Conservation (phyloP, 1,139 yeast genomes). For the Geotrichum citri-aurantii region DNA sequence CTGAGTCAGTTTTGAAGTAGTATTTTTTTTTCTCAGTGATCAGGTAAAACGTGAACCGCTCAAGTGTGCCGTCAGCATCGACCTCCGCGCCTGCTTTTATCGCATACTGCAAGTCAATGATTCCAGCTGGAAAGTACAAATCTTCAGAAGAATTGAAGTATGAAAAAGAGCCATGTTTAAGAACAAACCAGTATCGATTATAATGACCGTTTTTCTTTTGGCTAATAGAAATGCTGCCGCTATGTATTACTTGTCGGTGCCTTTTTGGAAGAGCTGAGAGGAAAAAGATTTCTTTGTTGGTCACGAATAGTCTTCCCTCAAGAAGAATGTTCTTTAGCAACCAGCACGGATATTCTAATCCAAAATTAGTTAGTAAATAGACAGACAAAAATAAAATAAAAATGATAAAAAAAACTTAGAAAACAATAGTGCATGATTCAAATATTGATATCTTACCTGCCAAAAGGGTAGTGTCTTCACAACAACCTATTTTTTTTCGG, state of each 20-base stretch:
- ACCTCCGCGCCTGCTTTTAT: slow-evolving; percentile 57
- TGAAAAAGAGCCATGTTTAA: slow-evolving; percentile 62
- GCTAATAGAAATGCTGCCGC: slow-evolving; percentile 42
- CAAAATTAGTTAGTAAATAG: not conserved
- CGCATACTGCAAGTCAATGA: slow-evolving; percentile 66
- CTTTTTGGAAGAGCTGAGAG: slow-evolving; percentile 72
- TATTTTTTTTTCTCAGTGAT: slow-evolving; percentile 55
- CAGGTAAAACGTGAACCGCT: slow-evolving; percentile 27
- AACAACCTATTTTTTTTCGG: slow-evolving; percentile 26
- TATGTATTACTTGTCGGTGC: slow-evolving; percentile 39
- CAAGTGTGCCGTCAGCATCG: slow-evolving; percentile 30
- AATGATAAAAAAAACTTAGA: not conserved
- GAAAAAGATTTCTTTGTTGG: slow-evolving; percentile 58
- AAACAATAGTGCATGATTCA: not conserved
- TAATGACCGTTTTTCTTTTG: slow-evolving; percentile 29
- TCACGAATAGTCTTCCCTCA: slow-evolving; percentile 79
- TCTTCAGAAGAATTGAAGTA: slow-evolving; percentile 69
- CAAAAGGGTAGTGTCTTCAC: slow-evolving; percentile 26
- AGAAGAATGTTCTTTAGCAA: slow-evolving; percentile 70
- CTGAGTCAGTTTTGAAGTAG: slow-evolving; percentile 66
- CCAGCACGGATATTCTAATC: slow-evolving; percentile 61
- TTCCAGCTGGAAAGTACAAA: slow-evolving; percentile 70
- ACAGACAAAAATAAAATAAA: not conserved
- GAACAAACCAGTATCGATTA: slow-evolving; percentile 67
- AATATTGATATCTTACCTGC: slow-evolving; percentile 24